These are phyloP conservation scores for Suillus ampliporus DNA, from an alignment of 768 basidiomycete species.

Conservation along the genomic window DNA sequence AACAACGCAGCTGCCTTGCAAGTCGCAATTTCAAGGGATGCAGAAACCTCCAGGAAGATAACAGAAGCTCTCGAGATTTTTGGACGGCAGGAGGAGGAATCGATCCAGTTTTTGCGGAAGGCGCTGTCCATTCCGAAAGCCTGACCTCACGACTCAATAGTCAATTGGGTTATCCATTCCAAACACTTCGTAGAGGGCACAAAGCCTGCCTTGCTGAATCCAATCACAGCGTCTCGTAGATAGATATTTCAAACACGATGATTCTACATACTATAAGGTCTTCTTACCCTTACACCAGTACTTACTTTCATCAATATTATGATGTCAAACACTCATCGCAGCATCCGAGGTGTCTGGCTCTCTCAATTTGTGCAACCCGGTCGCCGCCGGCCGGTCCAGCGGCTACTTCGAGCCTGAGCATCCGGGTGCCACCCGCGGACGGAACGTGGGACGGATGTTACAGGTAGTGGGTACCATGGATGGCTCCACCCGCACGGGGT, in stretches of 20 bases:
- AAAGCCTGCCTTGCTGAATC: background rate
- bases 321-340: too few relatives aligned
- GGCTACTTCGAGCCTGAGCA: too few relatives aligned
- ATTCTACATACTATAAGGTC: background rate
- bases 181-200: background rate
- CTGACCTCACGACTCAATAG: background rate
- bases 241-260: background rate
- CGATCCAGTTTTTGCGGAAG: conserved; percentile 36
- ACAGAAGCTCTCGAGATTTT: conserved; percentile 52
- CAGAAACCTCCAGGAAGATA: conserved; percentile 48
- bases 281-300: background rate
- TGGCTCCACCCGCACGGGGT: too few relatives aligned
- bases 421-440: too few relatives aligned
- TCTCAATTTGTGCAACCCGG: too few relatives aligned
- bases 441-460: too few relatives aligned
- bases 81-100: conserved; percentile 47
- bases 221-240: background rate
- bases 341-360: too few relatives aligned
- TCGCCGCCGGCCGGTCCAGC: too few relatives aligned
- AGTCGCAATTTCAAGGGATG: conserved; percentile 43
- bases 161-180: background rate
- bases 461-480: too few relatives aligned
- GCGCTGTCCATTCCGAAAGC: conserved; percentile 1
- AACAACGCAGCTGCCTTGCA: conserved; percentile 40
- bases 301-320: background rate